These are phyloP conservation scores for Nadsonia starkeyi-henricii DNA, from an alignment of 1,139 yeast species.

Conservation along the genomic window DNA sequence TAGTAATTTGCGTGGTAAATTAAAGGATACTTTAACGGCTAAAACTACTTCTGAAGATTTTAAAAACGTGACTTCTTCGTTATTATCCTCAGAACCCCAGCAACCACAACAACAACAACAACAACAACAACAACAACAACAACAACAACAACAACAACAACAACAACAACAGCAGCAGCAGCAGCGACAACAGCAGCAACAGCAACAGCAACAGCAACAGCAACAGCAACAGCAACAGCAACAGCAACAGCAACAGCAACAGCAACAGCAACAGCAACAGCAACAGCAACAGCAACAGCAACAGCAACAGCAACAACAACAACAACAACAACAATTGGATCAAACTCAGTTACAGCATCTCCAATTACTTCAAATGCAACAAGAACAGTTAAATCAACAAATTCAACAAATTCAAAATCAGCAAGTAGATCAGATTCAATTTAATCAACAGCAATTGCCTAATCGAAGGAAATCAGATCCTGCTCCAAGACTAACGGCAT, in stretches of 20 bases:
- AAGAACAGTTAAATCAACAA: neutral
- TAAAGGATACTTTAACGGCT: neutral
- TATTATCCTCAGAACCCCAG: neutral
- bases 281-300: conserved; percentile 1
- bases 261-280: conserved; percentile 6
- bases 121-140: conserved; percentile 1
- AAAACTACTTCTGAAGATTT: too few species aligned
- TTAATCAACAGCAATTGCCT: too few species aligned
- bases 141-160: conserved; percentile 1
- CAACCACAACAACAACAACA: neutral
- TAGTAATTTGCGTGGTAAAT: neutral
- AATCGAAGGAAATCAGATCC: too few species aligned
- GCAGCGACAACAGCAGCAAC: neutral
- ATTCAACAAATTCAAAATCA: neutral
- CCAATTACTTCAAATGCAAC: neutral
- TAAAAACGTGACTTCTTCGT: neutral
- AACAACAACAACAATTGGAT: conserved; percentile 4
- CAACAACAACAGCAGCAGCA: neutral
- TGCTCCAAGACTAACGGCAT: too few species aligned
- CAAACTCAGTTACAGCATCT: neutral
- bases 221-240: neutral
- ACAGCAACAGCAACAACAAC: conserved; percentile 3
- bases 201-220: neutral
- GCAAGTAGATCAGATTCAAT: neutral
- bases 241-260: conserved; percentile 2